Evolutionary conservation across 2,329 filamentous ascomycete species (phyloP).

Genomic region (Endoconidiophora polonica): DNA sequence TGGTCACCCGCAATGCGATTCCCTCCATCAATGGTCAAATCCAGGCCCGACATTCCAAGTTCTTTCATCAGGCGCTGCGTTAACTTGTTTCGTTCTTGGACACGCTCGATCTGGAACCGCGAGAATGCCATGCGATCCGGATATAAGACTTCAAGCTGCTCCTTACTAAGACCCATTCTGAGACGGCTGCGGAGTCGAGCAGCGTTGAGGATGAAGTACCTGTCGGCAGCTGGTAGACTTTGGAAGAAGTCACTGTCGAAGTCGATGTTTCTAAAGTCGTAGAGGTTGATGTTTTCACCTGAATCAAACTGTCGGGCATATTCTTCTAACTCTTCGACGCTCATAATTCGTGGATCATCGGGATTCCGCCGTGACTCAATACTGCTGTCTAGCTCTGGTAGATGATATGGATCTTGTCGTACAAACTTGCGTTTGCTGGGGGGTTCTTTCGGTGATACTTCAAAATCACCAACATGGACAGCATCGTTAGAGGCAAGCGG

Average conservation of each 20-base stretch:
- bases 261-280: constrained; percentile 97
- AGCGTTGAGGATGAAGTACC: constrained; percentile 95
- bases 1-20: constrained; percentile 67
- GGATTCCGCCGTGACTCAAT: constrained; percentile 76
- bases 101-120: constrained; percentile 86
- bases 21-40: constrained; percentile 44
- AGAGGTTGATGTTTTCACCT: constrained; percentile 79
- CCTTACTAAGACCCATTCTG: constrained; percentile 91
- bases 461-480: constrained; percentile 81
- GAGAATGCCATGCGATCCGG: constrained; percentile 96
- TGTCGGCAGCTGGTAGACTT: constrained; percentile 73
- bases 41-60: constrained; percentile 70
- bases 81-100: constrained; percentile 79
- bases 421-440: constrained; percentile 60
- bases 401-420: constrained; percentile 88
- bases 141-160: constrained; percentile 93
- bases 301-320: constrained; percentile 85
- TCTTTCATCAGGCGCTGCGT: constrained; percentile 91
- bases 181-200: constrained; percentile 74
- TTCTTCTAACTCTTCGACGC: constrained; percentile 77
- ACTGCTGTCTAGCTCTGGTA: constrained; percentile 67
- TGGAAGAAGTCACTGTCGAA: constrained; percentile 93
- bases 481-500: constrained; percentile 49
- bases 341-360: constrained; percentile 93
- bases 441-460: constrained; percentile 64